These are phyloP conservation scores for Cucurbita ficifolia DNA, from an alignment of 306 rosid species.

Conservation along the genomic window DNA sequence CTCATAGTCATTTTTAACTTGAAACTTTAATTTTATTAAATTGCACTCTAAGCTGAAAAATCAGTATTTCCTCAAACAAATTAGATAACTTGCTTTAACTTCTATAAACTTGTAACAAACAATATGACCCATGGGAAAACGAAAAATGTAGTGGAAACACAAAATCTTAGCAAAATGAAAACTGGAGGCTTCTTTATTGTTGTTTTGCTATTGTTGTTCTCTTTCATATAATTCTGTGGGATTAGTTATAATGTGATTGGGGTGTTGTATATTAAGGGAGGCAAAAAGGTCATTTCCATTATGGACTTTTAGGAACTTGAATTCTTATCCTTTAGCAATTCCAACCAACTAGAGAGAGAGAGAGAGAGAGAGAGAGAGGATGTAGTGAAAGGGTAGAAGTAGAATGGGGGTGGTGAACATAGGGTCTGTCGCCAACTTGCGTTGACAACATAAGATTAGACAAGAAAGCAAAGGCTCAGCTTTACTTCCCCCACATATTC, in stretches of 20 bases:
- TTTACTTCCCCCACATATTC: conserved; percentile 25
- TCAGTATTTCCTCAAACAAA: neutral
- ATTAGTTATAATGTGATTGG: neutral
- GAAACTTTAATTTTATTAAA: neutral
- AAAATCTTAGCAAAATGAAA: neutral
- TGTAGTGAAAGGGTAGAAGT: neutral
- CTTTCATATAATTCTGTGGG: neutral
- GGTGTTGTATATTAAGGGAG: neutral
- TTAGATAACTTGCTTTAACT: neutral
- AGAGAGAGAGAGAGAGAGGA: neutral
- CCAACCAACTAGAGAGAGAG: neutral
- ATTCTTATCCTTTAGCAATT: neutral
- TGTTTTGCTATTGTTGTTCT: neutral
- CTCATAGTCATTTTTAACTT: neutral
- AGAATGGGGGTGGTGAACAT: neutral
- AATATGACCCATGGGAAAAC: neutral
- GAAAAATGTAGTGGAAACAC: neutral
- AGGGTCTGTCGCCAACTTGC: conserved; percentile 17
- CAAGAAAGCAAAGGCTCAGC: conserved; percentile 20
- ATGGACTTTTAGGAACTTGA: neutral
- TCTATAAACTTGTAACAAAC: neutral
- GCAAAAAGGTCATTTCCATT: neutral
- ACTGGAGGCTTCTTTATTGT: neutral
- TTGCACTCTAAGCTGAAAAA: neutral
- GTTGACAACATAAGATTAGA: conserved; percentile 23